A percentile compares a stretch with the other conserved stretches of the same genome.
Conservation (phyloP, 1,284 basidiomycete genomes). For the Prillingera fragicola region DNA sequence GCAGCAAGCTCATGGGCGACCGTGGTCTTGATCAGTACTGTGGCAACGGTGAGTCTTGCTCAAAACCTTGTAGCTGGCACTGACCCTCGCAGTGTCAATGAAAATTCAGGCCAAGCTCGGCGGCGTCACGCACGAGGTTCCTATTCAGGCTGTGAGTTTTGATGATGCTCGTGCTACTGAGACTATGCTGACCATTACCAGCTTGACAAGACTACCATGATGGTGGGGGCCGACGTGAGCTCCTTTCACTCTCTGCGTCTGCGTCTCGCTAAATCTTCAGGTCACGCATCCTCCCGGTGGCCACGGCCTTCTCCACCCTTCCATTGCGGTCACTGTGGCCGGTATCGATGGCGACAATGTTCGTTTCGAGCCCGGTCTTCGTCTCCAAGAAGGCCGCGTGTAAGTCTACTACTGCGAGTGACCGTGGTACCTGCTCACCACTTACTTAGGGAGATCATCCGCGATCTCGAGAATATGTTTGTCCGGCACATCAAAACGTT, state of each 20-base stretch:
- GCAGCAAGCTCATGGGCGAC: slow-evolving; percentile 41
- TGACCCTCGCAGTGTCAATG: slow-evolving; percentile 28
- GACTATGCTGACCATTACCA: slow-evolving; percentile 6
- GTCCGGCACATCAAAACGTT: slow-evolving; percentile 30
- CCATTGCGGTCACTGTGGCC: slow-evolving; percentile 50
- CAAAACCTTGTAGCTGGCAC: background rate
- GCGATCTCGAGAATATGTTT: slow-evolving; percentile 32
- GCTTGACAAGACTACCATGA: slow-evolving; percentile 46
- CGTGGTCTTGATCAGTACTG: slow-evolving; percentile 50
- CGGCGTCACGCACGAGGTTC: slow-evolving; percentile 49
- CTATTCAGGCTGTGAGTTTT: slow-evolving; percentile 14
- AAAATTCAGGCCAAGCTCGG: slow-evolving; percentile 51
- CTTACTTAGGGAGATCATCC: slow-evolving; percentile 28
- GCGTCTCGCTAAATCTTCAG: background rate
- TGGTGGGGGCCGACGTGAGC: slow-evolving; percentile 48
- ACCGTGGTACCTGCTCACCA: background rate
- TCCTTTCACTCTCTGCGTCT: slow-evolving; percentile 2
- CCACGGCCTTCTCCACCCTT: slow-evolving; percentile 42
- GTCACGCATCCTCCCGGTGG: slow-evolving; percentile 25
- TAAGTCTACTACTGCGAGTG: slow-evolving; percentile 16
- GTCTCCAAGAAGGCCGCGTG: slow-evolving; percentile 48
- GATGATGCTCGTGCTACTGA: background rate
- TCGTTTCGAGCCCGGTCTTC: slow-evolving; percentile 43
- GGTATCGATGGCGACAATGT: slow-evolving; percentile 43
- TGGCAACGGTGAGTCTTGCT: slow-evolving; percentile 34